Evolutionary conservation across 306 rosid species (phyloP).

Genomic region (Purshia tridentata): DNA sequence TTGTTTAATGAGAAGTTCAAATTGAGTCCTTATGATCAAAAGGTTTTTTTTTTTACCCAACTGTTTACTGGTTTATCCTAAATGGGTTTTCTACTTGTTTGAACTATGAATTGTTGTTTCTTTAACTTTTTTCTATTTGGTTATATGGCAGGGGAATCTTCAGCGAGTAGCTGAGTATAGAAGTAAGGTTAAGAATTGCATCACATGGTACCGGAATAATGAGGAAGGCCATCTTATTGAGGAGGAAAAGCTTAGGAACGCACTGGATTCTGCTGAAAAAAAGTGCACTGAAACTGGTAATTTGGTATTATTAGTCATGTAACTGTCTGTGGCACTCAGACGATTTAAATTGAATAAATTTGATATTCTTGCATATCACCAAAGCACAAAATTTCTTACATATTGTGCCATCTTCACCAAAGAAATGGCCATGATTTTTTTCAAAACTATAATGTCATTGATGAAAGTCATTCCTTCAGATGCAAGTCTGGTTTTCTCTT

Average conservation of each 20-base stretch:
- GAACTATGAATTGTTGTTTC: constrained; percentile 1
- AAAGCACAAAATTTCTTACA: background rate
- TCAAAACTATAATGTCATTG: background rate
- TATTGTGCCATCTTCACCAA: background rate
- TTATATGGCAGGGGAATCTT: constrained; percentile 51
- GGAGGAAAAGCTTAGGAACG: constrained; percentile 59
- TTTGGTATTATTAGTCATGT: background rate
- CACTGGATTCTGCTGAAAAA: constrained; percentile 57
- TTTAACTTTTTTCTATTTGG: background rate
- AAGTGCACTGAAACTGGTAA: constrained; percentile 71
- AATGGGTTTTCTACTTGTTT: background rate
- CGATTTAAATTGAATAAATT: too few species aligned
- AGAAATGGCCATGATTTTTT: background rate
- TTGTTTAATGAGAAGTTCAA: constrained; percentile 65
- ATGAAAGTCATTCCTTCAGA: background rate
- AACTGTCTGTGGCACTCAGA: background rate
- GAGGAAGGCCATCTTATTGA: constrained; percentile 59
- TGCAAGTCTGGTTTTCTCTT: constrained; percentile 4
- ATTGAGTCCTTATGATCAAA: constrained; percentile 56
- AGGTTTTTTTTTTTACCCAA: constrained; percentile 43
- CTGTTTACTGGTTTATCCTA: background rate
- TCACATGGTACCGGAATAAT: constrained; percentile 58
- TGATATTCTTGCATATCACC: background rate
- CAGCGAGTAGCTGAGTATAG: constrained; percentile 55
- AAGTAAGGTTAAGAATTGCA: constrained; percentile 68